Evolutionary conservation across 768 basidiomycete genomes (phyloP), one percentile per base, ranked within the genome.

Genomic region (Mycena polygramma): DNA sequence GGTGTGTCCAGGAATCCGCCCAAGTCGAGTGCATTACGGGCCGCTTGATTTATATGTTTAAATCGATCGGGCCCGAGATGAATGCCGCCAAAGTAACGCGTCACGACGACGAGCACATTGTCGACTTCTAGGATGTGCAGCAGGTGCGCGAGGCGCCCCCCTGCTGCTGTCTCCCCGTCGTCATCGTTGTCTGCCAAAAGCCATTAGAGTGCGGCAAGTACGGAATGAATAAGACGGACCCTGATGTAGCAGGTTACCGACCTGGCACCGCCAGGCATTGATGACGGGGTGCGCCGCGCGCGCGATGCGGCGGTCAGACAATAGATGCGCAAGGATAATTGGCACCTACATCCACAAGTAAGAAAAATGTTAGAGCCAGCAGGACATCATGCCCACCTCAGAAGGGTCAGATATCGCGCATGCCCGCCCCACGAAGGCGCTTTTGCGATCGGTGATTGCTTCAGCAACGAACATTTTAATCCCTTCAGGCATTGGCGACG

Each of bases 11-110:
- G 81, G 78, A 98, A 95, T 0, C 97, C 96, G 13, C 94, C 97
- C 0, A 90, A 72, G 52, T 97, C 94, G 7, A 99, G 84, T 1
- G 97, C 96, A 75, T 95, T 94, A 24, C 97, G 87, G 2, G 97
- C 97, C 5, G 95, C 95, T 77, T 97, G 94, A 76, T 97, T 98
- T 79, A 99, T 99, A 75, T 97, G 95, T 77, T 94, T 93, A 81
- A 92, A 95, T 43, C 93, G 84, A 77, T 97, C 96, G 0, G 96
- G 91, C 4, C 95, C 97, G 1, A 99, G 85, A 70, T 94, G 93
- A 15, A 93, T 92, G 0, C 97, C 97, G 17, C 97, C 97, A 77
- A 94, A 98, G 81, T 95, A 97, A 46, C 97, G 90, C 5, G 96
- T 95, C 15, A 99, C 97, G 22, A 98, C 83, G 19, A 99, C 93